These are phyloP conservation scores for Pontederia crassipes DNA, from an alignment of 176 grass and related monocot genomes.

Conservation along the genomic window DNA sequence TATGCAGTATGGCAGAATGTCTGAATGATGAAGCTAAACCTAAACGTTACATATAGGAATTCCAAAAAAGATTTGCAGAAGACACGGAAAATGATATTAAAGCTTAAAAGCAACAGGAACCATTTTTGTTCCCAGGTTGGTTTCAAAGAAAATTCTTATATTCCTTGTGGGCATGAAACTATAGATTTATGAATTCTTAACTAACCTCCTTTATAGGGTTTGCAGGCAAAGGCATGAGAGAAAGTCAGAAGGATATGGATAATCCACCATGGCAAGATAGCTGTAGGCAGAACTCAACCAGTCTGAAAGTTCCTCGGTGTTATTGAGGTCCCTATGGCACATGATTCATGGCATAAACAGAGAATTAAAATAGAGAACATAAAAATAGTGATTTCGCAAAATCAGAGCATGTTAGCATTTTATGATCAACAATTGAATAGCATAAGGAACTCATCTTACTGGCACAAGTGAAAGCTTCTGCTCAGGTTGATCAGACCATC, in stretches of 20 bases:
- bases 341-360: constrained; percentile 1
- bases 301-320: constrained; percentile 48
- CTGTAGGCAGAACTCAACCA: constrained; percentile 90
- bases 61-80: no score
- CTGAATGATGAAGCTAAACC: no score
- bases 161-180: not conserved
- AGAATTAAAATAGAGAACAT: not conserved
- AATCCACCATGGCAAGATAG: constrained; percentile 94
- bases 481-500: constrained; percentile 65
- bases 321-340: constrained; percentile 52
- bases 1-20: no score
- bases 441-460: constrained; percentile 27
- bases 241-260: constrained; percentile 74
- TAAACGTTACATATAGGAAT: no score
- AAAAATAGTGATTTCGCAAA: not conserved
- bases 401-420: not conserved
- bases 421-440: not conserved
- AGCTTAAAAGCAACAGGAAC: no score
- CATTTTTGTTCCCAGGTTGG: not conserved
- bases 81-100: no score
- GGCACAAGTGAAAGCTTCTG: constrained; percentile 70
- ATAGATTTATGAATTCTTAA: not conserved
- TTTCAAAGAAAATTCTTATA: not conserved
- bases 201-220: constrained; percentile 93
- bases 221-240: constrained; percentile 83